Base-by-base conservation (phyloP, 2,329 filamentous ascomycete species). In the Aspergillus sp. region DNA sequence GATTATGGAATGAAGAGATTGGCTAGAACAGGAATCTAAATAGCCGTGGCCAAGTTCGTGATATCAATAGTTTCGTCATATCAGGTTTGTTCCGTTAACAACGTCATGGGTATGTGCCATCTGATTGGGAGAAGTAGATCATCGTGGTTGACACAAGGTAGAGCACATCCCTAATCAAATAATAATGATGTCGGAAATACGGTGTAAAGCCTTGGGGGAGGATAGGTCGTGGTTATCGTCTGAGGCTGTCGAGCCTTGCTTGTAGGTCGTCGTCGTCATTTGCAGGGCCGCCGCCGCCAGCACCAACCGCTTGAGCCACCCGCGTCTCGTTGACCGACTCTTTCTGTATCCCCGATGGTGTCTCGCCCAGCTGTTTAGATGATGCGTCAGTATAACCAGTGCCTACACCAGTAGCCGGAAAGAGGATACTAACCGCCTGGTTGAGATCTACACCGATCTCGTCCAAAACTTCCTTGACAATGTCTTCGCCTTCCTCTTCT, bases 401-500 rank as follows among this genome's bases (percentile, higher is more conserved):
- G 21, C 15, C 43, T 31, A 37, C 43, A 21, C 15, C 5, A 27
- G 52, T 14, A 27, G 23, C 3, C 35, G 27, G 27, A n/a, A 23
- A 37, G 21, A 48, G 41, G 63, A 55, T 41, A 82, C 90, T 78
- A 82, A 98, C 93, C 66, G 90, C 83, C 77, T 95, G 90, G 67
- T 89, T 92, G 58, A 98, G 83, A 70, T 99, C 93, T 31, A 99
- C 88, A 53, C 95, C 95, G 73, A 99, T 96, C 77, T 98, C 95
- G 71, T 98, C 95, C 68, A 99, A 77, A 5, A 99, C 91, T 76
- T 97, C 92, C 68, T 96, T 96, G 35, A 99, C 92, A 12, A 98
- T 90, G 73, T 99, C 95, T 67, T 99, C 95, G 35, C 93, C 91
- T 74, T 98, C 95, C 68, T 96, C 95, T 70, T 99, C 95, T 60